phyloP scores from a whole-genome alignment of 768 basidiomycete species.

The Termitomyces titanicus region DNA sequence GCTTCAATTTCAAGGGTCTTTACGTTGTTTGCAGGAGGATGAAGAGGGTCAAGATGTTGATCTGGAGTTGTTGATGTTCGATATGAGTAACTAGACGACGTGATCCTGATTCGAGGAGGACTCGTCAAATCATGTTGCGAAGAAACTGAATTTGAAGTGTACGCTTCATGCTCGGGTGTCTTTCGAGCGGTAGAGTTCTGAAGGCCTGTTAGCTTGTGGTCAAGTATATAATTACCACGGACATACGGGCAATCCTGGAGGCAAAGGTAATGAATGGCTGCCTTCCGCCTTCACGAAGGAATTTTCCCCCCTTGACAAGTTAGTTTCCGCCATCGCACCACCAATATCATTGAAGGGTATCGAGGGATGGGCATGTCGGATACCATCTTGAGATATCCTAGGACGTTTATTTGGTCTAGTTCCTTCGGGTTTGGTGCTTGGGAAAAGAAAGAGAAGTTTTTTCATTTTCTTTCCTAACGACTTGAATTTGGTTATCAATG shows the following conservation, averaged over 20 bases:
- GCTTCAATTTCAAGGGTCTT: slow-evolving; percentile 10
- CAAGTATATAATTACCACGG: neutral
- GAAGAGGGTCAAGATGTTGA: neutral
- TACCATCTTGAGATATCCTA: neutral
- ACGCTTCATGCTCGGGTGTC: slow-evolving; percentile 16
- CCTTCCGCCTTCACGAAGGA: neutral
- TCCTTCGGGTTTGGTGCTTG: neutral
- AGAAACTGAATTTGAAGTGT: slow-evolving; percentile 8
- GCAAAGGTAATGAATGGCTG: slow-evolving; percentile 12
- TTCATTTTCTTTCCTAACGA: slow-evolving; percentile 25
- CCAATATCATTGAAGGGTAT: neutral
- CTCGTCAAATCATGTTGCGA: neutral
- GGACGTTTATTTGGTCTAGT: neutral
- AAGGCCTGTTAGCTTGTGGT: neutral
- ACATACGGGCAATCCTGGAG: slow-evolving; percentile 25
- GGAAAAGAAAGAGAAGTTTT: slow-evolving; percentile 16
- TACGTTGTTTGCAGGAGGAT: neutral
- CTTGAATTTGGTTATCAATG: slow-evolving; percentile 20
- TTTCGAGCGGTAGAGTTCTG: slow-evolving; percentile 13
- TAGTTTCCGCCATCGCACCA: neutral
- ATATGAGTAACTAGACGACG: slow-evolving; percentile 16
- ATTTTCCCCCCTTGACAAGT: neutral
- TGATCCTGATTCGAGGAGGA: slow-evolving; percentile 17
- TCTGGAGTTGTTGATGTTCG: neutral
- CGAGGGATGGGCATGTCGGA: neutral